phyloP scores from a whole-genome alignment of 2,329 filamentous ascomycete genomes.

The Didymella keratinophila region DNA sequence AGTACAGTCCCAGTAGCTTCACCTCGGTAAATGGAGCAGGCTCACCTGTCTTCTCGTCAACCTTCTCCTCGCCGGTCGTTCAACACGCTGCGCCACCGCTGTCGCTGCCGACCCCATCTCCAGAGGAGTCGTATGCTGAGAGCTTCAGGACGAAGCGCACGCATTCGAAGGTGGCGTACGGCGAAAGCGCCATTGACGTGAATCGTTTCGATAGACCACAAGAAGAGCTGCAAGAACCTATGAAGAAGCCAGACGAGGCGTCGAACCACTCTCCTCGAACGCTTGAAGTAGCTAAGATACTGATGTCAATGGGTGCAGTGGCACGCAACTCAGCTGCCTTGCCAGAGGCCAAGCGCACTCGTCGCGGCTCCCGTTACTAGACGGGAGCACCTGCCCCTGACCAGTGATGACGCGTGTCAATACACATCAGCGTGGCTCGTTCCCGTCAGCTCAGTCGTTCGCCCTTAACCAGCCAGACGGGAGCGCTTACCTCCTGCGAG shows the following conservation, averaged over 20 bases:
- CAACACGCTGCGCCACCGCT: conserved; percentile 9
- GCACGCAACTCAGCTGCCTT: conserved; percentile 28
- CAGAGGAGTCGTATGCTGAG: conserved; percentile 18
- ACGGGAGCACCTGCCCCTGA: conserved; percentile 7
- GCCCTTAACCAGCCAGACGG: too few relatives aligned
- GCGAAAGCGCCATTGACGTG: conserved; percentile 17
- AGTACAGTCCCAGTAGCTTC: conserved; percentile 20
- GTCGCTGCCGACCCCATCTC: conserved; percentile 27
- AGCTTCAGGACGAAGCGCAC: conserved; percentile 38
- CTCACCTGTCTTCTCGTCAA: conserved; percentile 22
- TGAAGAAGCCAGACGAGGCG: too few relatives aligned
- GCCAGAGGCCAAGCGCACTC: conserved; percentile 40
- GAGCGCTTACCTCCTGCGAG: too few relatives aligned
- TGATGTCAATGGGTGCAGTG: conserved; percentile 43
- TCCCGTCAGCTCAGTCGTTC: neutral
- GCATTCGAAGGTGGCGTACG: conserved; percentile 33
- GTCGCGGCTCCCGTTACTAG: conserved; percentile 37
- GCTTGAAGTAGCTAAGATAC: conserved; percentile 46
- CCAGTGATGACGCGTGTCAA: neutral
- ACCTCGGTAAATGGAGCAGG: conserved; percentile 53
- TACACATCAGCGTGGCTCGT: neutral
- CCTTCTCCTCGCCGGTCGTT: conserved; percentile 22
- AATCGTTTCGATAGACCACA: neutral
- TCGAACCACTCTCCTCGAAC: neutral
- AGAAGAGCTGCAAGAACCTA: neutral